Base-by-base conservation (phyloP, 208 protist genomes). In the Novymonas esmeraldas region DNA sequence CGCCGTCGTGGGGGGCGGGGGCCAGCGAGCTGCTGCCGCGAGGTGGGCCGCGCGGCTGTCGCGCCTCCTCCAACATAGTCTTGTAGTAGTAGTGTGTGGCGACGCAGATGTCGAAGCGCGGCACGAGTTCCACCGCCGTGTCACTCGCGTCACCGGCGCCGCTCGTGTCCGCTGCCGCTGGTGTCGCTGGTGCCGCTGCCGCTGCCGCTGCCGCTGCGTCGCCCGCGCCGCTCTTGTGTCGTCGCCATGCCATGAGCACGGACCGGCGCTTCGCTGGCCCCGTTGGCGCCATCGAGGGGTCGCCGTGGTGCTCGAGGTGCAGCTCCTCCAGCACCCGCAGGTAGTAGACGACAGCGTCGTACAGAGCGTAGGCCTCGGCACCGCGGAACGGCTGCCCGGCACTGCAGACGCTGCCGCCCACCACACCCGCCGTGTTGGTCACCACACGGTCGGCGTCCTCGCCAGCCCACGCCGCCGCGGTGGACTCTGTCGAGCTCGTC, bases 51-150 rank as follows among this genome's bases (percentile, higher is more conserved):
- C 54, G 52, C 24, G 65, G 70, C 54, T 63, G 55, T 11, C 58
- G 57, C 45, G 64, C 56, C 63, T 79, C 72, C 52, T 79, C 71
- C 46, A 79, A 44, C 45, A 60, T 42, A 0, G 61, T 48, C 44
- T 87, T 83, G 69, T 87, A 87, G 71, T 90, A 90, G 70, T 87
- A 87, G 71, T 90, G 77, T 16, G 71, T 76, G 5, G 81, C 79
- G 13, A 90, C 65, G 46, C 68, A 83, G 10, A 90, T 50, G 44
- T 90, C 84, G 55, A 90, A 90, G 38, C n/a, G 16, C 6, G 64
- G 58, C 36, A 73, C 61, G 38, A 78, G 64, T 6, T 58, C 34
- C 24, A 9, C 42, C 5, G 50, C 61, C 24, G 31, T 26, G 20
- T 0, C 0, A 16, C 20, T 13, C 6, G 14, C 14, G 1, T 22